Evolutionary conservation across 495 filamentous ascomycete genomes (phyloP).

Genomic region (Penicillium soppii): DNA sequence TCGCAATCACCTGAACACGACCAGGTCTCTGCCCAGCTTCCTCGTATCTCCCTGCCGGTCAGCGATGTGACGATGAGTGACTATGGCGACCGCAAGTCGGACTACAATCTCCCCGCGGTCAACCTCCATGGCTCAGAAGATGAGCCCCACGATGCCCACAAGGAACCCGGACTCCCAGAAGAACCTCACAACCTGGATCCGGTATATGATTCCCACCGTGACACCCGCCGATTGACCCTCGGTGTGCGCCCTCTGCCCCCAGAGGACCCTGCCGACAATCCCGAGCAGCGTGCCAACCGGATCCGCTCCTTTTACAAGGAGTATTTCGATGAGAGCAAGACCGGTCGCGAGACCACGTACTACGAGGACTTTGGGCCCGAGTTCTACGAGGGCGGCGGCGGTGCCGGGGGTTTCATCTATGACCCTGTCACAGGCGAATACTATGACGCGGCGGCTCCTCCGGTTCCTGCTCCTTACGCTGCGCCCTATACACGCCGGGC

Average conservation of each 20-base stretch:
- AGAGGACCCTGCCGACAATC: slow-evolving; percentile 79
- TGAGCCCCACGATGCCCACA: slow-evolving; percentile 10
- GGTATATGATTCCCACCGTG: slow-evolving; percentile 43
- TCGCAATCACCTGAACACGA: slow-evolving; percentile 5
- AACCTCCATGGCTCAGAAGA: slow-evolving; percentile 32
- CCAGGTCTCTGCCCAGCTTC: slow-evolving; percentile 29
- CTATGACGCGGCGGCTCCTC: slow-evolving; percentile 54
- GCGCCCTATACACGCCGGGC: slow-evolving; percentile 84
- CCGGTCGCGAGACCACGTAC: slow-evolving; percentile 51
- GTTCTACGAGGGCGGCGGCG: slow-evolving; percentile 49
- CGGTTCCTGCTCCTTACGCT: slow-evolving; percentile 59
- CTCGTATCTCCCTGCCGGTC: slow-evolving; percentile 42
- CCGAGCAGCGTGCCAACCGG: slow-evolving; percentile 90
- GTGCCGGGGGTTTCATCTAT: slow-evolving; percentile 49
- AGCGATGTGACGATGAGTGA: slow-evolving; percentile 54
- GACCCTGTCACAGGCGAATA: slow-evolving; percentile 75
- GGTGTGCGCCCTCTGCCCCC: slow-evolving; percentile 91
- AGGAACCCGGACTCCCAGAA: slow-evolving; percentile 20
- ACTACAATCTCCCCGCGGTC: slow-evolving; percentile 33
- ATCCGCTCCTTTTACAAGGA: slow-evolving; percentile 99
- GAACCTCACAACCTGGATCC: slow-evolving; percentile 26
- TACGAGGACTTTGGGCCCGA: slow-evolving; percentile 69
- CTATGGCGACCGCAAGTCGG: slow-evolving; percentile 60
- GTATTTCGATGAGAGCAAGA: slow-evolving; percentile 89
- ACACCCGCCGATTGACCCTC: slow-evolving; percentile 77